Evolutionary conservation across 1,284 basidiomycete genomes (phyloP).

Genomic region (Sphaerobolus stellatus): DNA sequence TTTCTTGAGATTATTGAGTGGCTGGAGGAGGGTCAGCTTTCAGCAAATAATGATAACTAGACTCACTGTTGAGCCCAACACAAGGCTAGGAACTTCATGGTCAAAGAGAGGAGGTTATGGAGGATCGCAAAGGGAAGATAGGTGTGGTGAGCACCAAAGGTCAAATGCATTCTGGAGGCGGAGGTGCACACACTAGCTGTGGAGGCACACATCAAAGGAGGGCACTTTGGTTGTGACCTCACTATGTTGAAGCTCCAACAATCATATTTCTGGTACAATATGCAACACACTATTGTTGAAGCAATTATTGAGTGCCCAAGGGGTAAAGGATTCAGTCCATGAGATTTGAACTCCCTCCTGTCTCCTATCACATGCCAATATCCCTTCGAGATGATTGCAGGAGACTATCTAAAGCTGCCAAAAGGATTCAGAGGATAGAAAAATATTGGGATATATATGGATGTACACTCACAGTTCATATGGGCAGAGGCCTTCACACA

Average conservation of each 20-base stretch:
- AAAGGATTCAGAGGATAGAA: conserved; percentile 2
- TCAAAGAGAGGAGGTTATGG: conserved; percentile 2
- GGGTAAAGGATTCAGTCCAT: conserved; percentile 7
- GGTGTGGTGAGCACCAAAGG: conserved; percentile 3
- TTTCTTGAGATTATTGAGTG: conserved; percentile 26
- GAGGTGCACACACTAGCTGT: neutral
- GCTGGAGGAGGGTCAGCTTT: conserved; percentile 17
- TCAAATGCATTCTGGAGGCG: neutral
- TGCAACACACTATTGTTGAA: conserved; percentile 3
- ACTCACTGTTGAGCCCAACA: conserved; percentile 25
- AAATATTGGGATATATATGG: neutral
- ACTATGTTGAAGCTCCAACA: neutral
- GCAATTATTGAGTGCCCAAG: conserved; percentile 1
- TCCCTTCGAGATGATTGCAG: conserved; percentile 8
- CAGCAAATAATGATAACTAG: neutral
- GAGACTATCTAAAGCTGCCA: conserved; percentile 11
- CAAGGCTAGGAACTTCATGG: conserved; percentile 26
- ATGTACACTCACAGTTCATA: neutral
- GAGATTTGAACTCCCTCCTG: neutral
- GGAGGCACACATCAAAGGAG: neutral
- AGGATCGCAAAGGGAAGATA: conserved; percentile 6
- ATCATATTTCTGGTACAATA: neutral
- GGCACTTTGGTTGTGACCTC: conserved; percentile 3
- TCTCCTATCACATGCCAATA: conserved; percentile 1
- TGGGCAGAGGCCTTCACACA: neutral